Base-by-base conservation (phyloP, 495 filamentous ascomycete species). In the Neurospora sp. region DNA sequence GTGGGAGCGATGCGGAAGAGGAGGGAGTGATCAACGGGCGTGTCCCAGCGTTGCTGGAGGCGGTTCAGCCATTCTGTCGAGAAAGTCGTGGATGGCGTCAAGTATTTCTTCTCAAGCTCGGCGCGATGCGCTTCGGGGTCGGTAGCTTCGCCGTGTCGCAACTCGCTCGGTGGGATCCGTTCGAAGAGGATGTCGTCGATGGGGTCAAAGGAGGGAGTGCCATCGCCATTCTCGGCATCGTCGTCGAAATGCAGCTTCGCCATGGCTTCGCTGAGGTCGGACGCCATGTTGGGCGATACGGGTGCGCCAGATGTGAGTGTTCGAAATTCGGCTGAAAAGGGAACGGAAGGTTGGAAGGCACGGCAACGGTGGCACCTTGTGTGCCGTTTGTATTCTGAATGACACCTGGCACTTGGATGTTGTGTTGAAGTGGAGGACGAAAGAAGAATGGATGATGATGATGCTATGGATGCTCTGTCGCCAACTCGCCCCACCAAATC, bases 11-110 rank as follows among this genome's bases (percentile, higher is more conserved):
- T 84, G 72, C 90, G 88, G 83, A 97, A 97, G 27, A 98, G 87
- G 69, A 92, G 88, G 20, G 88, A 88, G 78, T 92, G 91, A 75
- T 96, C 90, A 41, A 89, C 87, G 12, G 93, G 86, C 61, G 88
- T 84, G 72, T 97, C 92, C 95, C 94, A 98, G 82, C 94, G 88
- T 88, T 92, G 92, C 81, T 99, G 96, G 27, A 99, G 80, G 48
- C 87, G 86, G 80, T 97, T 93, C 69, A 98, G 85, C 96, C 95
- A 98, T 79, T 89, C 88, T 3, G 86, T 81, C 53, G 90, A 91
- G 81, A 98, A 98, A 3, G 84, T 84, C 8, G 89, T 86, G 9
- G 93, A 90, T 3, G 96, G 96, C 9, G 88, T 88, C 9, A 99
- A 82, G 76, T 93, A 96, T 44, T 93, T 89, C 69, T 85, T 74